phyloP scores from a whole-genome alignment of 2,329 filamentous ascomycete species.

The Apiospora hydei region DNA sequence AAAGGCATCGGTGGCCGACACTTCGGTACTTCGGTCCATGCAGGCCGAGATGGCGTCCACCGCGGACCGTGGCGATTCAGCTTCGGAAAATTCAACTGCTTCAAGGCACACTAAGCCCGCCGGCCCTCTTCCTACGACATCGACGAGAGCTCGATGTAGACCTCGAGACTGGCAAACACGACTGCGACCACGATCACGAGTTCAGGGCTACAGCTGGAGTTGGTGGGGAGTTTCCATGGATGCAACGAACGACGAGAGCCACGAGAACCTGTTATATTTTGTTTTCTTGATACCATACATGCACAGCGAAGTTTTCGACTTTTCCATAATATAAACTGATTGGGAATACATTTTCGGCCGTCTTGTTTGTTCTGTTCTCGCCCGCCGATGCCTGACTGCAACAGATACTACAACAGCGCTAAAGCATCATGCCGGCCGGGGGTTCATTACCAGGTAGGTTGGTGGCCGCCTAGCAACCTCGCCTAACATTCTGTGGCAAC shows the following conservation, averaged over 20 bases:
- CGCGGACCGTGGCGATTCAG: conserved; percentile 60
- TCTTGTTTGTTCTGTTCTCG: background rate
- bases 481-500: too few species aligned
- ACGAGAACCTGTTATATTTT: background rate
- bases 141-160: background rate
- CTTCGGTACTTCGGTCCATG: conserved; percentile 57
- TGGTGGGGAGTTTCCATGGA: background rate
- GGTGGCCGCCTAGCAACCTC: too few species aligned
- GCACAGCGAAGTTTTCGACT: background rate
- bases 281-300: background rate
- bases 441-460: background rate
- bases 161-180: background rate
- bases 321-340: conserved; percentile 2
- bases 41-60: conserved; percentile 54
- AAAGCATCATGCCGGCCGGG: background rate
- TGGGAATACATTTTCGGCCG: background rate
- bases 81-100: conserved; percentile 59
- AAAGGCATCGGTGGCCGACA: conserved; percentile 56
- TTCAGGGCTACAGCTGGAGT: background rate
- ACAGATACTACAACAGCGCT: too few species aligned
- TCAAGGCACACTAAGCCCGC: conserved; percentile 44
- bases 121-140: background rate
- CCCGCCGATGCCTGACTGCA: background rate
- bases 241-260: too few species aligned
- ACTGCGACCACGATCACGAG: background rate